Evolutionary conservation across 1,284 basidiomycete species (phyloP).

Genomic region (Ganoderma boninense): DNA sequence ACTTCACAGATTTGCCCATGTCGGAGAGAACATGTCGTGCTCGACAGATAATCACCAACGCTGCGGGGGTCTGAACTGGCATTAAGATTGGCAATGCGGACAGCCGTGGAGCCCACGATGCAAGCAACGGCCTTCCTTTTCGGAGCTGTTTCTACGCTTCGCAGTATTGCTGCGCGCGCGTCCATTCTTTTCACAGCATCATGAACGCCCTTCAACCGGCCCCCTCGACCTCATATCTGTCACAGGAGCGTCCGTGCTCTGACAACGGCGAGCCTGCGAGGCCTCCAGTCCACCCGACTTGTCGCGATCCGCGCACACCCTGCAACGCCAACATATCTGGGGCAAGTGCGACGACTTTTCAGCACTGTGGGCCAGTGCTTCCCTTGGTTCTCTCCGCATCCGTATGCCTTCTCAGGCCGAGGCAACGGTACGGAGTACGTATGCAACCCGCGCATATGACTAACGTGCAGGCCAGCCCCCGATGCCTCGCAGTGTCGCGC

Average conservation of each 20-base stretch:
- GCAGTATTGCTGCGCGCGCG: slow-evolving; percentile 5
- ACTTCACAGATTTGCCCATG: background rate
- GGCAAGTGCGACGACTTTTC: slow-evolving; percentile 1
- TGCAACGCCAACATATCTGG: background rate
- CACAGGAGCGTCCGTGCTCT: slow-evolving; percentile 3
- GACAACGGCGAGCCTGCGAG: slow-evolving; percentile 15
- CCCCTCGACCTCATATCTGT: background rate
- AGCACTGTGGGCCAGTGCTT: background rate
- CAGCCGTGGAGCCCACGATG: background rate
- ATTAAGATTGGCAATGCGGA: background rate
- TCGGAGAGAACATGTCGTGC: background rate
- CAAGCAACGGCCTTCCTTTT: background rate
- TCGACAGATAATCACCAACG: background rate
- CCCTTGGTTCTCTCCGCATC: background rate
- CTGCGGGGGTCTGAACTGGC: background rate
- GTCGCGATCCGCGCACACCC: slow-evolving; percentile 2
- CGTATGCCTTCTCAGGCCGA: background rate
- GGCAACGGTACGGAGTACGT: background rate
- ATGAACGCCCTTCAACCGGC: background rate
- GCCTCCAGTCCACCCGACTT: slow-evolving; percentile 5
- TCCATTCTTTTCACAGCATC: slow-evolving; percentile 6
- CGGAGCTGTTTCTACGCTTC: slow-evolving; percentile 6
- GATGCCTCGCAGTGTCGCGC: background rate
- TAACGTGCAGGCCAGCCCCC: background rate
- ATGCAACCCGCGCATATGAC: background rate